Percentiles rank a stretch among this genome's conserved stretches.
Conservation (phyloP, 805 yeast species). For the Torulaspora delbrueckii region DNA sequence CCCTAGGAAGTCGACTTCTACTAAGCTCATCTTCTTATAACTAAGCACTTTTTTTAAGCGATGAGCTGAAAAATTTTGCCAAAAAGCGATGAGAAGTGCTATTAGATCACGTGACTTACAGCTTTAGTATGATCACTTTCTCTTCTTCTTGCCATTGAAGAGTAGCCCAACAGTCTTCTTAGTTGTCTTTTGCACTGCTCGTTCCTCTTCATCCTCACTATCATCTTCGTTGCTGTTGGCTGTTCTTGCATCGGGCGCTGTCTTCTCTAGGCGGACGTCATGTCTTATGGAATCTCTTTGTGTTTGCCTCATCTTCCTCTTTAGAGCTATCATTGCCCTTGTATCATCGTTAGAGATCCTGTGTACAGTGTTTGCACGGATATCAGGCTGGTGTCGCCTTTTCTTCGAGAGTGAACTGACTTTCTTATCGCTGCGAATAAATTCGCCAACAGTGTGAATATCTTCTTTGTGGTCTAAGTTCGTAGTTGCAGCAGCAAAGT, state of each 20-base stretch:
- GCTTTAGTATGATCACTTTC: background rate
- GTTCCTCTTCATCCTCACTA: constrained; percentile 20
- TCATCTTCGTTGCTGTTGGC: background rate
- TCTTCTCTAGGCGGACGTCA: background rate
- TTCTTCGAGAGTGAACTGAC: constrained; percentile 31
- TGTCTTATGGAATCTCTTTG: constrained; percentile 17
- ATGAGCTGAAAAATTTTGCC: constrained; percentile 17
- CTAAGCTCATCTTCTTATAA: background rate
- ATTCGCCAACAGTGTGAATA: constrained; percentile 36
- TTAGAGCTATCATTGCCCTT: constrained; percentile 34
- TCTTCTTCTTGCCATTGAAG: constrained; percentile 22
- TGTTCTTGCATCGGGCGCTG: background rate
- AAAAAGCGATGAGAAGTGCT: background rate
- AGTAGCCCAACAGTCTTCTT: constrained; percentile 30
- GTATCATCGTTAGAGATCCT: constrained; percentile 33
- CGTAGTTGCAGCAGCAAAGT: constrained; percentile 12
- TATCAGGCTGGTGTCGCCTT: constrained; percentile 11
- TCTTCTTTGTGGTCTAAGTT: constrained; percentile 15
- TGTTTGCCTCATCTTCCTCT: constrained; percentile 31
- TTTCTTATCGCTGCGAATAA: constrained; percentile 33
- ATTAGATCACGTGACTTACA: background rate
- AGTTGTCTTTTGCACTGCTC: constrained; percentile 14
- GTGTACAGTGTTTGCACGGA: constrained; percentile 20
- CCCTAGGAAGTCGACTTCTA: too few relatives aligned
- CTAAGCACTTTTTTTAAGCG: constrained; percentile 7